Evolutionary conservation across 805 yeast genomes (phyloP), one percentile per base, ranked within the genome.

Genomic region (Candida endomychidarum): DNA sequence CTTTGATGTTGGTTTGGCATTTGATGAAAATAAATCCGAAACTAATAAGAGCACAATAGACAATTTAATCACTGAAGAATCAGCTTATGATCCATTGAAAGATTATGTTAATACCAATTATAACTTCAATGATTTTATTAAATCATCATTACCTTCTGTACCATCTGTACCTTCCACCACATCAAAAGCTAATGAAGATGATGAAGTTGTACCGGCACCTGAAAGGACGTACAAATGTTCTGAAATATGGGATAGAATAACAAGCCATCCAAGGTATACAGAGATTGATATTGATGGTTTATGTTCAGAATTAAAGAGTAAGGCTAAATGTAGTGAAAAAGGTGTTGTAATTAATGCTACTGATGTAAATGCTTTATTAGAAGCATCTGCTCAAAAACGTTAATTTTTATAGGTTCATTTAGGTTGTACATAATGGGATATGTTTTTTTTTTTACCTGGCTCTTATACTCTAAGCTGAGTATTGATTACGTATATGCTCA

Each of bases 181-280:
- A 8, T 2, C n/a, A 7, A 43, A 41, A 8, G 10, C 18, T 9
- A 41, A 37, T 16, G 41, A 39, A 15, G 60, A 54, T 31, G 69
- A 66, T 23, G 70, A 59, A 41, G 77, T 80, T 20, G 90, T 87
- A 3, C 95, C 95, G 5, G 77, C 83, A 4, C 83, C 78, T 7
- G 83, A 80, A 42, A 64, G 62, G 12, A 70, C 75, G 10, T 58
- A 79, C 48, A 80, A 79, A 55, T 93, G 99, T 62, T 78, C 95
- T 0, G 96, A 89, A 51, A 83, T 91, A 11, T 93, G 99, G 99
- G 98, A 91, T 61, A 77, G 98, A 56, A 84, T 93, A 26, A 86
- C 96, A 2, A 64, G 93, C 16, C 98, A 93, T 70, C 98, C 99
- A 23, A 80, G 84, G 57, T 93, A 90, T 61, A 80, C 93, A 4